Conservation (phyloP, 2,329 filamentous ascomycete genomes). For the Mycocentrospora acerina region DNA sequence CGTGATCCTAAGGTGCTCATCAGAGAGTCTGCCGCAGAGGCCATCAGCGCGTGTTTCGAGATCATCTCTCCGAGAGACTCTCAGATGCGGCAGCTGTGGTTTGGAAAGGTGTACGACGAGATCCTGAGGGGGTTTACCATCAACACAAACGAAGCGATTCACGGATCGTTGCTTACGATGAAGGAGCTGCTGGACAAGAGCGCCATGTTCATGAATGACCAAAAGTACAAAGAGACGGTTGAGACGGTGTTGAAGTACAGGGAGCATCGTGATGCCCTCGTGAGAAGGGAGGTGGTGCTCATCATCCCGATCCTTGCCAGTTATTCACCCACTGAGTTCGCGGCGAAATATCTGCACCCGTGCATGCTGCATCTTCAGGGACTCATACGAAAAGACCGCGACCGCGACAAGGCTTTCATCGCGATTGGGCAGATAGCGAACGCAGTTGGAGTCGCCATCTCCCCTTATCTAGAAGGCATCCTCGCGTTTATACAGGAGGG, state of each 20-base stretch:
- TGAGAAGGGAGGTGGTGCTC: conserved; percentile 84
- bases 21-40: conserved; percentile 85
- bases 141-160: conserved; percentile 81
- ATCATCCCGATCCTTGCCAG: conserved; percentile 91
- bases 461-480: conserved; percentile 91
- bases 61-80: conserved; percentile 93
- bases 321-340: conserved; percentile 90
- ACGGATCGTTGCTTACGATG: conserved; percentile 89
- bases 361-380: conserved; percentile 97
- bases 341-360: conserved; percentile 81
- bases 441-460: conserved; percentile 92
- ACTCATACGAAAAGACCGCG: conserved; percentile 85
- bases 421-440: conserved; percentile 96
- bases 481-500: conserved; percentile 92
- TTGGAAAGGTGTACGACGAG: conserved; percentile 87
- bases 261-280: conserved; percentile 85
- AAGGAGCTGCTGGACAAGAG: conserved; percentile 92
- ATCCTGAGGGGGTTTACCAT: conserved; percentile 73
- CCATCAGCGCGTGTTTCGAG: conserved; percentile 91
- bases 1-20: conserved; percentile 90
- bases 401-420: conserved; percentile 92
- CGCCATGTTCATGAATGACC: conserved; percentile 98
- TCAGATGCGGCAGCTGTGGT: conserved; percentile 82
- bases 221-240: conserved; percentile 82
- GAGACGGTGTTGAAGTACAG: conserved; percentile 91